Evolutionary conservation across 1,284 basidiomycete genomes (phyloP).

Genomic region (Wolfiporia cocos): DNA sequence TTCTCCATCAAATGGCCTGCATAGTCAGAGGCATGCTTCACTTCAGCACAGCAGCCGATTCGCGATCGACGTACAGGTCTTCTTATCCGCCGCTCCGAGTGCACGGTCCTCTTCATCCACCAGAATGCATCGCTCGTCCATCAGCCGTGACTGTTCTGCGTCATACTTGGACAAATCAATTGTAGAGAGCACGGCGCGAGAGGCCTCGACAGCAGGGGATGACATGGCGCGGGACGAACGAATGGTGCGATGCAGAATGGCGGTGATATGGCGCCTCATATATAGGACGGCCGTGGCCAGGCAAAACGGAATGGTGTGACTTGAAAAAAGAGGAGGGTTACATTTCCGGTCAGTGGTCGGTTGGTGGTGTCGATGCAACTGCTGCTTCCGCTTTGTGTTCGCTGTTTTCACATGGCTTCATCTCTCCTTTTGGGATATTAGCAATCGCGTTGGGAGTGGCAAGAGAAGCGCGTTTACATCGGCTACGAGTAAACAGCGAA

Average conservation of each 20-base stretch:
- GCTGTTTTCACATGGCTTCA: neutral
- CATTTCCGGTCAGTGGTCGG: neutral
- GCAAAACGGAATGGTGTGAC: conserved; percentile 14
- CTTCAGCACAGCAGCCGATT: neutral
- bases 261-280: conserved; percentile 17
- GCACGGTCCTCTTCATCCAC: conserved; percentile 87
- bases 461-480: too few relatives aligned
- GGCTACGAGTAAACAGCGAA: too few relatives aligned
- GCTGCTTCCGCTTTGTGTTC: neutral
- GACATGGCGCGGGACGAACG: conserved; percentile 23
- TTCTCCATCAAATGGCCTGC: conserved; percentile 97
- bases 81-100: conserved; percentile 93
- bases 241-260: conserved; percentile 14
- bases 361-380: neutral
- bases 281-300: conserved; percentile 8
- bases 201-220: conserved; percentile 46
- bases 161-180: conserved; percentile 76
- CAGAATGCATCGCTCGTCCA: conserved; percentile 97
- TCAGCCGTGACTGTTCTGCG: conserved; percentile 78
- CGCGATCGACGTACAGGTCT: conserved; percentile 75
- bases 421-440: too few relatives aligned
- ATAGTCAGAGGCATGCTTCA: neutral
- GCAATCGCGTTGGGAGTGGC: too few relatives aligned
- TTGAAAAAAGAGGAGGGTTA: conserved; percentile 3
- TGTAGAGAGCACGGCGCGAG: conserved; percentile 55